A percentile compares a stretch with the other conserved stretches of the same genome.
Conservation (phyloP, 352 stramenopile species). For the Phytophthora syringae region DNA sequence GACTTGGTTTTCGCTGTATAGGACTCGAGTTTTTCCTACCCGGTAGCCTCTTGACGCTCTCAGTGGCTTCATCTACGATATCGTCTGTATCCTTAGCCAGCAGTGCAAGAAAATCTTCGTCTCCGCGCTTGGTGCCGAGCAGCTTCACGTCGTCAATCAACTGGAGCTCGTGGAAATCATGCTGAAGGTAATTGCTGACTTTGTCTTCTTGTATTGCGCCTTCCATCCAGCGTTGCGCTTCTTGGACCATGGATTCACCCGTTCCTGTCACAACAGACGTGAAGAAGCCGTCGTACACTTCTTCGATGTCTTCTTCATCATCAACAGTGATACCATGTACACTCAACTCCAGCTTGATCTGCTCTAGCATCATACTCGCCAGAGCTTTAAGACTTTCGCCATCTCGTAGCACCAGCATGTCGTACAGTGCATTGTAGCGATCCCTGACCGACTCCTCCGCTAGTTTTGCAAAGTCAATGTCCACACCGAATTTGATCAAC, state of each 20-base stretch:
- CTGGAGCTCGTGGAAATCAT: constrained; percentile 71
- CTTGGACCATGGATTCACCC: constrained; percentile 65
- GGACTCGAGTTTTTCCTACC: constrained; percentile 31
- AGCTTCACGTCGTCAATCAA: constrained; percentile 57
- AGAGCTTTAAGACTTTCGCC: constrained; percentile 71
- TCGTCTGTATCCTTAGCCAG: constrained; percentile 47
- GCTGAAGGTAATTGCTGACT: constrained; percentile 59
- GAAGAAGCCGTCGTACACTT: constrained; percentile 73
- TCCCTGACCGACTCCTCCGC: constrained; percentile 18
- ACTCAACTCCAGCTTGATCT: constrained; percentile 73
- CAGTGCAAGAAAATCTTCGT: constrained; percentile 69
- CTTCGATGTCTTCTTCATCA: constrained; percentile 67
- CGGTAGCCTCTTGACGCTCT: neutral
- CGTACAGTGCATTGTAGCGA: constrained; percentile 66
- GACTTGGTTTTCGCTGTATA: constrained; percentile 50
- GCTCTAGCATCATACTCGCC: constrained; percentile 57
- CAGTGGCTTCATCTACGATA: constrained; percentile 19
- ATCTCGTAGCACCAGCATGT: constrained; percentile 72
- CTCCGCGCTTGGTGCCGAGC: constrained; percentile 47
- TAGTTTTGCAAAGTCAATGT: constrained; percentile 21
- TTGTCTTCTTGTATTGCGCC: constrained; percentile 45
- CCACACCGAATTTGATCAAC: constrained; percentile 66
- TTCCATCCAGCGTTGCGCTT: constrained; percentile 76
- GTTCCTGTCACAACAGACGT: constrained; percentile 53
- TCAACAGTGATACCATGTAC: constrained; percentile 64